These are phyloP conservation scores for Cladosporium velox DNA, from an alignment of 2,329 filamentous ascomycete species.

Conservation along the genomic window DNA sequence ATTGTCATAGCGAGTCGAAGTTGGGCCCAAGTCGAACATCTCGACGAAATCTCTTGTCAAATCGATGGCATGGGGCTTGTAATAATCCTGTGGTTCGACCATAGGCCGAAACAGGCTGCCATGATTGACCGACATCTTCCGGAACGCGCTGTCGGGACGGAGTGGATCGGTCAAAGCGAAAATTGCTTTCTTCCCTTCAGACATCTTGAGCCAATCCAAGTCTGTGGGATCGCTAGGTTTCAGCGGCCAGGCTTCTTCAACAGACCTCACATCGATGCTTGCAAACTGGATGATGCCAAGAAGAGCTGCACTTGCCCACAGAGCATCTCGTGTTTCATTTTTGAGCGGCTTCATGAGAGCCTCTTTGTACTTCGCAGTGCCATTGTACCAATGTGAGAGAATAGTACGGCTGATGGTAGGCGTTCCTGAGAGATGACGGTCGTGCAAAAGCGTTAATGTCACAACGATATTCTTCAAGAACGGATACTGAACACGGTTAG, in stretches of 20 bases:
- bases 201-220: conserved; percentile 61
- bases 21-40: conserved; percentile 24
- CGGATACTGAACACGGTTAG: conserved; percentile 43
- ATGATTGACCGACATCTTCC: conserved; percentile 23
- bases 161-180: conserved; percentile 55
- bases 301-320: conserved; percentile 51
- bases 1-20: conserved; percentile 8
- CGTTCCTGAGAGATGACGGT: conserved; percentile 44
- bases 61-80: conserved; percentile 12
- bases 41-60: conserved; percentile 18
- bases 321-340: conserved; percentile 47
- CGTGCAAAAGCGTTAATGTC: conserved; percentile 56
- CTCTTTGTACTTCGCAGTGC: conserved; percentile 51
- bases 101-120: conserved; percentile 1
- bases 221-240: conserved; percentile 46
- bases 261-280: conserved; percentile 45
- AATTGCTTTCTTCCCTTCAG: conserved; percentile 57
- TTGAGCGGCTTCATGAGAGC: conserved; percentile 43
- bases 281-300: conserved; percentile 52
- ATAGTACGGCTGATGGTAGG: conserved; percentile 38
- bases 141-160: conserved; percentile 52
- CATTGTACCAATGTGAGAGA: conserved; percentile 52
- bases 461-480: conserved; percentile 59
- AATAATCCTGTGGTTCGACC: conserved; percentile 22
- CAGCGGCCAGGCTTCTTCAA: conserved; percentile 60